These are phyloP conservation scores for Orbilia blumenaviensis DNA, from an alignment of 2,329 filamentous ascomycete species.

Conservation along the genomic window DNA sequence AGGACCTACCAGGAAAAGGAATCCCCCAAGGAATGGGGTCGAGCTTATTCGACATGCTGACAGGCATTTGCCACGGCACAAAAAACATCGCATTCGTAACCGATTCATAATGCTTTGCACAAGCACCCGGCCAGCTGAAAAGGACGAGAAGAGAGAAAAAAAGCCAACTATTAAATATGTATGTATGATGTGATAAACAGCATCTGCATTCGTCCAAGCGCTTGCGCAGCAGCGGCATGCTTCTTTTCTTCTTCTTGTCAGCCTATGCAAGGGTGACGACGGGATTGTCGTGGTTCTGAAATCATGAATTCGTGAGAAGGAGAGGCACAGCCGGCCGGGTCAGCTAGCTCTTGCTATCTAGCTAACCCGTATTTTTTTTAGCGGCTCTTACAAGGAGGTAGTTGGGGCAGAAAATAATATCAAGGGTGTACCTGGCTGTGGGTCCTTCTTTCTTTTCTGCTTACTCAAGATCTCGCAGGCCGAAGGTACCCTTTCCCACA, in stretches of 20 bases:
- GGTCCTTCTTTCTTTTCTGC: too few relatives aligned
- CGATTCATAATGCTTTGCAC: background rate
- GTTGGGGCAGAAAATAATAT: background rate
- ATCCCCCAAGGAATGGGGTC: too few relatives aligned
- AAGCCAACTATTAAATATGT: background rate
- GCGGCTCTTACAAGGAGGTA: background rate
- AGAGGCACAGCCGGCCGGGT: background rate
- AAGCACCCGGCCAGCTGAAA: background rate
- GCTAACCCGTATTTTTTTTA: background rate
- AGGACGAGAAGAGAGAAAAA: background rate
- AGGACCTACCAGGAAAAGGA: too few relatives aligned
- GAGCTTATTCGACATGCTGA: too few relatives aligned
- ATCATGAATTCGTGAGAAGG: background rate
- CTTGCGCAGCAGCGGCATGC: too few relatives aligned
- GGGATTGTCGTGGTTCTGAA: background rate
- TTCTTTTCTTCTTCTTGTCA: background rate
- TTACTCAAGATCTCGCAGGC: background rate
- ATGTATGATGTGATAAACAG: background rate
- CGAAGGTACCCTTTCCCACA: slow-evolving; percentile 15
- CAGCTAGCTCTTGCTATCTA: too few relatives aligned
- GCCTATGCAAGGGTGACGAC: background rate
- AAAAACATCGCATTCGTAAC: background rate
- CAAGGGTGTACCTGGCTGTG: background rate
- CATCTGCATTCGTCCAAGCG: background rate
- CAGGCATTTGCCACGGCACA: background rate